Evolutionary conservation across 2,329 filamentous ascomycete genomes (phyloP).

Genomic region (Pleurostoma richardsiae): DNA sequence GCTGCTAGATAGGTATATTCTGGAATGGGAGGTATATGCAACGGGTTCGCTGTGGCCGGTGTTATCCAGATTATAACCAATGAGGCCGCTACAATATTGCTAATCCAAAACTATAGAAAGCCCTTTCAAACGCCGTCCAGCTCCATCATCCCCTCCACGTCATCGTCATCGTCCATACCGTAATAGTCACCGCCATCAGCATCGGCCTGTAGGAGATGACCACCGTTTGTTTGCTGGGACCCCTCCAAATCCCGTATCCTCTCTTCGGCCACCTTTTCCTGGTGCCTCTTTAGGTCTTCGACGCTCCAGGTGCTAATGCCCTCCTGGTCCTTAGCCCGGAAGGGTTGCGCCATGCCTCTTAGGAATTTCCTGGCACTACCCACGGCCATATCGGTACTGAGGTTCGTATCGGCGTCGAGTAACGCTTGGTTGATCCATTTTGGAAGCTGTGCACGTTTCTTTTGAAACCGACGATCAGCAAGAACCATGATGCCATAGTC

Average conservation of each 20-base stretch:
- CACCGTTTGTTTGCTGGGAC: conserved; percentile 9
- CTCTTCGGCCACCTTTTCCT: conserved; percentile 69
- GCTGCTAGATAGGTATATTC: no score
- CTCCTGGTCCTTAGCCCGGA: conserved; percentile 76
- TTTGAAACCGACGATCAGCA: conserved; percentile 87
- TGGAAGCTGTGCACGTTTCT: conserved; percentile 83
- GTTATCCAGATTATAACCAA: no score
- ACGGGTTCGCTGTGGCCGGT: no score
- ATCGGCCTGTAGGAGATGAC: conserved; percentile 3
- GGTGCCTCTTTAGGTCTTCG: conserved; percentile 70
- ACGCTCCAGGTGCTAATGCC: conserved; percentile 91
- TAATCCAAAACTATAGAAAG: no score
- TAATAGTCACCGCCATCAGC: conserved; percentile 32
- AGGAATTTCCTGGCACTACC: conserved; percentile 86
- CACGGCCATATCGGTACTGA: conserved; percentile 94
- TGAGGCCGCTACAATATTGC: no score
- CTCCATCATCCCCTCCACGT: conserved; percentile 54
- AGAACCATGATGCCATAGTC: conserved; percentile 99
- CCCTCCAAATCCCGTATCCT: conserved; percentile 58
- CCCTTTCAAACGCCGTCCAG: conserved; percentile 4
- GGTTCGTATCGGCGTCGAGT: conserved; percentile 77
- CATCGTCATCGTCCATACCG: conserved; percentile 45
- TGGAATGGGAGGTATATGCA: no score
- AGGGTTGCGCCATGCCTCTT: conserved; percentile 86
- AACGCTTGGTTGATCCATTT: conserved; percentile 96